Percentiles rank a stretch among this genome's conserved stretches.
phyloP scores from a whole-genome alignment of 164 flowering plant genomes.

The Magnolia changhungtana region DNA sequence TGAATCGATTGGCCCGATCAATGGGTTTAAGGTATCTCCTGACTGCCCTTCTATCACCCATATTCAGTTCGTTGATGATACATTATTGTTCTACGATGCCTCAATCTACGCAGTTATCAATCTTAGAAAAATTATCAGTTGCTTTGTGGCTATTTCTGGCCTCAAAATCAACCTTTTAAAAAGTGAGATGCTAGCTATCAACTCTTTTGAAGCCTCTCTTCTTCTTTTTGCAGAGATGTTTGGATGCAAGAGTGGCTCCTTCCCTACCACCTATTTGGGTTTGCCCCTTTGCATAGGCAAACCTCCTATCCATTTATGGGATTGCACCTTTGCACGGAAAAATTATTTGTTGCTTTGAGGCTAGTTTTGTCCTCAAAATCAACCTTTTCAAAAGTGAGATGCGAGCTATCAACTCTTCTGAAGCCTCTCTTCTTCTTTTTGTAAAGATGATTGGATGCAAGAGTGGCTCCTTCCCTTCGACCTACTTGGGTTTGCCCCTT shows the following conservation, averaged over 20 bases:
- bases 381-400: background rate
- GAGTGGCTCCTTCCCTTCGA: background rate
- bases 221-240: background rate
- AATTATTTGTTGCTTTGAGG: background rate
- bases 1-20: background rate
- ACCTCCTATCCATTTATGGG: background rate
- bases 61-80: background rate
- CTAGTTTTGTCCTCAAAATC: background rate
- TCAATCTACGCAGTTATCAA: background rate
- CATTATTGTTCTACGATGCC: background rate
- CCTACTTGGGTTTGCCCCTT: background rate
- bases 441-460: background rate
- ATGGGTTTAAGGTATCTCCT: background rate
- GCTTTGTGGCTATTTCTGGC: background rate
- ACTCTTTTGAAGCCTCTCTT: background rate
- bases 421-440: background rate
- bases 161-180: background rate
- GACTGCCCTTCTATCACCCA: background rate
- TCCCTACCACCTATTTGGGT: background rate
- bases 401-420: background rate
- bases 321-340: too few species aligned
- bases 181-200: background rate
- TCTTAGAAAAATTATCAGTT: background rate
- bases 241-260: background rate
- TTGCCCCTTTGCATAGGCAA: background rate